Base-by-base conservation (phyloP, 805 yeast species). In the Yamadazyma ubonensis region DNA sequence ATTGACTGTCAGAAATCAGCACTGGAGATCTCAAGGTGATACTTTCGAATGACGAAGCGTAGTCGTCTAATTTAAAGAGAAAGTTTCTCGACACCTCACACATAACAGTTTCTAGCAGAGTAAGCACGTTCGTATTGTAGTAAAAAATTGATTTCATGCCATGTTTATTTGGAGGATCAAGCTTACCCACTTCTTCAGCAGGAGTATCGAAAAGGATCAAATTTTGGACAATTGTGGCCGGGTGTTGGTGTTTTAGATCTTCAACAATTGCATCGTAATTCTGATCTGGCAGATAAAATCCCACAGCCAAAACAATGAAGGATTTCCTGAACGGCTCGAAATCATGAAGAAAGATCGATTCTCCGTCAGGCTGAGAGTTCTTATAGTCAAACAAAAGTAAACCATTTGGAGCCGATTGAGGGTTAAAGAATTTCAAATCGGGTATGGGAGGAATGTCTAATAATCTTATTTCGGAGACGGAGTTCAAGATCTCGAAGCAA, bases 321-420 rank as follows among this genome's bases (percentile, higher is more conserved):
- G 85, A 78, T 54, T 88, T 87, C 37, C 97, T 65, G 60, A 76
- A 88, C 1, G 96, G 96, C 61, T 93, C 97, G 47, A 91, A 79
- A 59, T 91, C 98, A 50, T 84, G 86, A 29, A 91, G 65, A 38
- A 84, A 81, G 5, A 81, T 61, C 19, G 83, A 72, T 29, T 78
- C 80, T n/a, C 70, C 71, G 40, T 78, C 82, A 1, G 74, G 65
- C 5, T 63, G 53, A 0, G 74, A 51, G 1, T 73, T 59, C 9
- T 62, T 59, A 47, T 79, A 78, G 41, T 80, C 81, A 53, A 75
- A 86, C 10, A 80, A 58, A 1, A 91, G 60, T 36, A 83, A 64
- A 0, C 98, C 98, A 36, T 74, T 73, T 1, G 97, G 96, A 52
- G 78, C 86, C 0, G 83, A 82, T 53, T 83, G 93, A 1, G 98